Evolutionary conservation across 23 red algal species (phyloP), one percentile per base, ranked within the genome.

Genomic region (Gracilaria gracilis): DNA sequence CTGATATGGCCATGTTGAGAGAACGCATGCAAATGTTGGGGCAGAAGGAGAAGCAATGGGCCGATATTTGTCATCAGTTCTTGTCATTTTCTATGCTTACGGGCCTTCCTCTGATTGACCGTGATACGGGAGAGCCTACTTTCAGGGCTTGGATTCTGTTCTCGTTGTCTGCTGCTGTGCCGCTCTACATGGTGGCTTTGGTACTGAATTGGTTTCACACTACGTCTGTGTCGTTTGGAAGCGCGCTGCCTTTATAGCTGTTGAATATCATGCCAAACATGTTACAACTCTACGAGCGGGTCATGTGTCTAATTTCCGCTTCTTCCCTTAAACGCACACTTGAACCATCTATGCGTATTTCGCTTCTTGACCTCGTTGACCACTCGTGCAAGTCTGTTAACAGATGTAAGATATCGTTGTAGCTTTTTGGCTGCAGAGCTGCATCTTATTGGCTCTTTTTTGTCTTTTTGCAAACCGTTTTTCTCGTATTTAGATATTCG

Each of bases 11-110:
- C 73, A 67, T 80, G 61, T 47, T 90, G 35, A 70, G 87, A 36
- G 74, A 81, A 70, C 87, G 87, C 21, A 90, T 90, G 40, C 76
- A 81, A 67, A 47, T 71, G 54, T 67, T 90, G 51, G 87, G 87
- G 7, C 47, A 69, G 13, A 90, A 90, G 87, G 87, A 90, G 42
- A 90, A 70, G 15, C 87, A 90, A 66, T 90, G 87, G 87, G 51
- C 69, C 40, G 73, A 90, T 7, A 67, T 90, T 64, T 50, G 67
- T 17, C 31, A 69, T 15, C 87, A 90, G 54, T 90, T 90, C 62
- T 9, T 74, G 47, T 90, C 87, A 16, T 47, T 90, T 16, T 90
- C 87, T 74, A 73, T 90, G 20, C 76, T 90, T 40, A 90, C 87
- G 13, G 87, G 87, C 13, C 29, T 90, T 79, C 55, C 87, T 25